Base-by-base conservation (phyloP, 2,329 filamentous ascomycete species). In the Ophiostoma triangulosporum region DNA sequence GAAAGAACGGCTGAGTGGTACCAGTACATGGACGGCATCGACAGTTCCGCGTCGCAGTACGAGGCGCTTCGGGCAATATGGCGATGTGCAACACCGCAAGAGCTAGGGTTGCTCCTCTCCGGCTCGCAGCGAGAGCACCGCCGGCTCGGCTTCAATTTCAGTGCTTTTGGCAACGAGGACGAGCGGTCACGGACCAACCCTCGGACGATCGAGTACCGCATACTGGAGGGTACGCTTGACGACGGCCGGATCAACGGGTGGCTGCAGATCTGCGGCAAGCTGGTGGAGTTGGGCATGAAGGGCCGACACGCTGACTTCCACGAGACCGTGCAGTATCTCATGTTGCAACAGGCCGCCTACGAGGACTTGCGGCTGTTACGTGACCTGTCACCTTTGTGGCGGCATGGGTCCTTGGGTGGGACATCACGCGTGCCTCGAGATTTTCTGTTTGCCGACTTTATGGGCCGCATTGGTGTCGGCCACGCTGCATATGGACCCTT, bases 141-240 rank as follows among this genome's bases (percentile, higher is more conserved):
- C 0, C 64, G 68, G 5, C 64, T 70, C 3, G 68, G 69, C 1
- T 69, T 69, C 62, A 70, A 70, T 58, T 70, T 70, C 48, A 67
- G 67, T 54, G 64, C 66, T 1, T 68, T 70, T 45, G 66, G 64
- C 1, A 58, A 61, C 27, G 67, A 69, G 48, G 66, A 68, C 53
- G 66, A 66, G 40, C 60, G 65, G 1, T 63, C 66, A 1, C 52
- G 59, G 6, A 61, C 56, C 12, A 66, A 64, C 26, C 68, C 68
- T 0, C 62, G 64, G 33, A 70, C 68, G 0, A 56, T 71, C 48
- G 68, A 70, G 58, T 66, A 69, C 51, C 64, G 68, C 12, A 64
- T 71, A 45, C 62, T 71, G 43, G 68, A 70, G 49, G 68, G 66
- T 0, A 65, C 63, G 9, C 57, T 66, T 12, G 54, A 62, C 14